Evolutionary conservation across 2,329 filamentous ascomycete species (phyloP).

Genomic region (Clarireedia paspali): DNA sequence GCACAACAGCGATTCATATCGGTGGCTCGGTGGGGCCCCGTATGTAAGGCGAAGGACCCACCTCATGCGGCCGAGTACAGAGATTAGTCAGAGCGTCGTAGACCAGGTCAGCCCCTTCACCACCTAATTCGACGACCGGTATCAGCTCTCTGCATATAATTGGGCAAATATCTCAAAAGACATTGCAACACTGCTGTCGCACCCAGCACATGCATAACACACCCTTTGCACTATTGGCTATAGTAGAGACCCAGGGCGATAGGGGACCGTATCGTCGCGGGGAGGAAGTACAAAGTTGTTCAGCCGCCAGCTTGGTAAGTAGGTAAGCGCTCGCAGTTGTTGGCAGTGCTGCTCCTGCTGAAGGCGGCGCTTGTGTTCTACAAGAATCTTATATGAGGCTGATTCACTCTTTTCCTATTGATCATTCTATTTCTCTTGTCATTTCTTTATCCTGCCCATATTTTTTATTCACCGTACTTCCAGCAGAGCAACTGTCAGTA

Average conservation of each 20-base stretch:
- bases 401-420: background rate
- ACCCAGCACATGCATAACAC: background rate
- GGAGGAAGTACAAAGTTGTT: background rate
- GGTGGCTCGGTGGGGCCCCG: no score
- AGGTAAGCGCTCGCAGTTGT: constrained; percentile 3
- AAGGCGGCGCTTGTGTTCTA: background rate
- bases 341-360: background rate
- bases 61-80: no score
- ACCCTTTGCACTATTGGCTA: background rate
- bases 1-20: no score
- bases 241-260: background rate
- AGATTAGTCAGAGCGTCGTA: background rate
- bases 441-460: no score
- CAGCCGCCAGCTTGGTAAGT: constrained; percentile 4
- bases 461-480: no score
- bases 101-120: no score
- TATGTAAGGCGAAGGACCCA: no score
- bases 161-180: background rate
- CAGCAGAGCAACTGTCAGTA: no score
- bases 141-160: no score
- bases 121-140: no score
- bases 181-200: background rate
- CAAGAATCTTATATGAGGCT: background rate
- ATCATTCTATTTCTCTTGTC: no score
- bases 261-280: background rate